Base-by-base conservation (phyloP, 176 grass and related monocot species). In the Echinochloa phyllopogon region DNA sequence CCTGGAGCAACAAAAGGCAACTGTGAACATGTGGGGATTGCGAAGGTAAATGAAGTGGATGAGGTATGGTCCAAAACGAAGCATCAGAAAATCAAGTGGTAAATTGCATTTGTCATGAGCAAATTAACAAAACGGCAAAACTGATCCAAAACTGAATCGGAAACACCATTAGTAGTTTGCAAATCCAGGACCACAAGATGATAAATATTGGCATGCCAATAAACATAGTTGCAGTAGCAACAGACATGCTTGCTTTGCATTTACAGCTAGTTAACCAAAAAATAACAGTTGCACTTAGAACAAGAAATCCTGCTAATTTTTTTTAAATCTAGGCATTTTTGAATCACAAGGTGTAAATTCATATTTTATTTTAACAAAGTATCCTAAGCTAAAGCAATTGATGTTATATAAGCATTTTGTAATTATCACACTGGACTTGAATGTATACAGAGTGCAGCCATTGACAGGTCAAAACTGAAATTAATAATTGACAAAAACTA, bases 1-100 rank as follows among this genome's bases (percentile, higher is more conserved):
- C 96, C 96, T 98, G 78, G 23, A 94, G 48, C 73, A 53, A 55
- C 67, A 79, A 42, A 18, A 71, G 42, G 6, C 13, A 82, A 15
- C 63, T 36, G 41, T 20, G 7, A 85, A 49, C 45, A 51, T 59
- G 29, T 57, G 43, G 33, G 75, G 58, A 45, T 36, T 55, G 21
- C 3, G 12, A 65, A 25, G 1, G 8, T 50, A 75, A 67, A 67
- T 29, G 61, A 4, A 33, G 39, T 23, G 57, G n/a, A 71, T 44
- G 14, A 58, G 8, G 13, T 50, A 25, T 55, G n/a, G 40, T 51
- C 47, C 61, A 69, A 18, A 10, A 43, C 20, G 8, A 36, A 81
- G 45, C 8, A 60, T 82, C 21, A 15, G 16, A 39, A 37, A 75
- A 33, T 15, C 12, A 0, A 67, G 4, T n/a, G 41, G 3, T 15